Conservation (phyloP, 2,329 filamentous ascomycete species). For the Ophiostoma populinum region DNA sequence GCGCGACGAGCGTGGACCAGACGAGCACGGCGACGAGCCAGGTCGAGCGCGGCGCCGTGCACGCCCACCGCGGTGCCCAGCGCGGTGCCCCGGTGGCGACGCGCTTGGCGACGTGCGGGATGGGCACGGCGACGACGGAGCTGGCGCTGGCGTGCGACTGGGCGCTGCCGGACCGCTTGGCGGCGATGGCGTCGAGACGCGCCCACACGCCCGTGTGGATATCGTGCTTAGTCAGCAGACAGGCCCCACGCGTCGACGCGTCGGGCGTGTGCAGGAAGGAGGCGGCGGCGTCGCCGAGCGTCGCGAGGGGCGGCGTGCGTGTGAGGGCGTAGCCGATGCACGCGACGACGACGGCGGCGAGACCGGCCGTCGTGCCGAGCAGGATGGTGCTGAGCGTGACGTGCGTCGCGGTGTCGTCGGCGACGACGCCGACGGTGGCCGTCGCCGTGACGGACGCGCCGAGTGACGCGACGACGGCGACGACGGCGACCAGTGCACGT, state of each 20-base stretch:
- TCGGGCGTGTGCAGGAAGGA: constrained; percentile 32
- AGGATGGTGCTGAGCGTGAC: constrained; percentile 26
- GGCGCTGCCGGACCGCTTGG: too few relatives aligned
- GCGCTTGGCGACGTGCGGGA: too few relatives aligned
- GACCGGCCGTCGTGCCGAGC: constrained; percentile 24
- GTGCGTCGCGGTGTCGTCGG: constrained; percentile 7
- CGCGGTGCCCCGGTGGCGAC: constrained; percentile 22
- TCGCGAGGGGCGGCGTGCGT: constrained; percentile 24
- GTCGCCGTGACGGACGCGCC: constrained; percentile 1
- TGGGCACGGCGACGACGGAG: too few relatives aligned
- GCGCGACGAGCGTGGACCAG: constrained; percentile 22
- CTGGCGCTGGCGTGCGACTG: too few relatives aligned
- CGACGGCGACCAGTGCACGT: constrained; percentile 18
- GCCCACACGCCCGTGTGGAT: constrained; percentile 27
- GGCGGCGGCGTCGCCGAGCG: constrained; percentile 31
- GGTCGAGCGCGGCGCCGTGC: too few relatives aligned
- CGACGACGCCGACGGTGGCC: constrained; percentile 4
- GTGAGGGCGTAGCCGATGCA: constrained; percentile 12
- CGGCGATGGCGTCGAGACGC: too few relatives aligned
- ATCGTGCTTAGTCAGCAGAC: constrained; percentile 30
- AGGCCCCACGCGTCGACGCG: constrained; percentile 22
- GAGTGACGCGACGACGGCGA: neutral
- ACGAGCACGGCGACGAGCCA: constrained; percentile 24
- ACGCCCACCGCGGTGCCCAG: constrained; percentile 23
- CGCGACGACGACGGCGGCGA: constrained; percentile 23